Percentiles rank a stretch among this genome's conserved stretches.
These are phyloP conservation scores for Lichtheimia ornata DNA, from an alignment of 371 early-diverging fungal species.

Conservation along the genomic window DNA sequence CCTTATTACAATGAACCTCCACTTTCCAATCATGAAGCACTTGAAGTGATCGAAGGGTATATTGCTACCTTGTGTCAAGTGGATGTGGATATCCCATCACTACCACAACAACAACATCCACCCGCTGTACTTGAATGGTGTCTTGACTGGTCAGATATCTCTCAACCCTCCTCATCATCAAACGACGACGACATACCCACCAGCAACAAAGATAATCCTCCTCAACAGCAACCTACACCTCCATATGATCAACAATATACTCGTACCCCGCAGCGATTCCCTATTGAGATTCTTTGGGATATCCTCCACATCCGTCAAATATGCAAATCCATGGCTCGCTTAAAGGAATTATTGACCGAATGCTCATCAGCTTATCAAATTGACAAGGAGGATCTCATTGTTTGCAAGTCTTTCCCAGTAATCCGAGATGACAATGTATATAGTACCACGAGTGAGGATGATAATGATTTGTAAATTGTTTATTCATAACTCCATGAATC, in stretches of 20 bases:
- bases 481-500: too few species aligned
- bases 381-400: constrained; percentile 11
- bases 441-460: background rate
- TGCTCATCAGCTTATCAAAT: constrained; percentile 13
- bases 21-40: constrained; percentile 13
- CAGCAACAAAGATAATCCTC: background rate
- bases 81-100: background rate
- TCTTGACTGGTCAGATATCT: constrained; percentile 10
- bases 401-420: background rate
- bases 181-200: background rate
- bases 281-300: constrained; percentile 29
- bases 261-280: constrained; percentile 10
- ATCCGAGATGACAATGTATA: too few species aligned
- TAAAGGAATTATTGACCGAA: constrained; percentile 17
- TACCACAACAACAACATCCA: background rate
- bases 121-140: constrained; percentile 14
- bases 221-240: background rate
- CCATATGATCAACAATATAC: constrained; percentile 10
- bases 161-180: constrained; percentile 13
- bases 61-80: constrained; percentile 26
- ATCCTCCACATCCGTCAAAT: constrained; percentile 34
- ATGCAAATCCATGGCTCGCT: constrained; percentile 16
- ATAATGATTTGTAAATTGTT: constrained; percentile 5
- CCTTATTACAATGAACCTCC: constrained; percentile 34
- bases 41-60: constrained; percentile 21